Evolutionary conservation across 1,139 yeast species (phyloP), one percentile per base, ranked within the genome.

Genomic region (Magnusiomyces tetraspermus): DNA sequence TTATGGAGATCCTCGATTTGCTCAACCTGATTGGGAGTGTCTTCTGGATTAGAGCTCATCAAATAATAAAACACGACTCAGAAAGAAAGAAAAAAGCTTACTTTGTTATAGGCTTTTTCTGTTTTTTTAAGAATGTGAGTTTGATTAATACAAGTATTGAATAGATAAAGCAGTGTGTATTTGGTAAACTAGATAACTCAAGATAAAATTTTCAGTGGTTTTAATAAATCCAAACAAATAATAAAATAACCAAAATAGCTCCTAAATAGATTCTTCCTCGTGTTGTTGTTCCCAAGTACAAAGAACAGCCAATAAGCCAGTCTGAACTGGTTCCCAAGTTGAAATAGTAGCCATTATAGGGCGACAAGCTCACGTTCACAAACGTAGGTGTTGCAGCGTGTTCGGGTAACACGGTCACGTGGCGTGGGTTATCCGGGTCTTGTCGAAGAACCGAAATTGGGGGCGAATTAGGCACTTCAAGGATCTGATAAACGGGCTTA

Each of bases 381-480:
- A 47, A 47, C 30, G 24, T 13, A 17, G 49, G 31, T 21, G 44
- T 21, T 44, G 37, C 33, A 30, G 42, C 46, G 45, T 45, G 11
- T 46, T 43, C 8, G 60, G 59, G 8, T 59, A 55, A 2, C 52
- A 36, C 13, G 58, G 51, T 22, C 50, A 48, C 3, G 28, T 37
- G 33, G 31, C 47, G 33, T 41, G 51, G 37, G 38, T 48, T 26
- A 33, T 42, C 48, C 19, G 48, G n/a, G 28, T 43, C 48, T 26
- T 42, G 11, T 44, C 45, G 49, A 8, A 53, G 46, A 28, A 38
- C 49, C 28, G 48, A 45, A 23, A 75, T 63, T 40, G 67, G 64
- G 0, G 83, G 82, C 0, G 80, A 65, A 3, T 59, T 50, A 0
- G 82, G 82, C 3, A 79, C 67, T 0, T 69, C 59, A 2, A 79